Percentiles rank a stretch among this genome's conserved stretches.
Evolutionary conservation across 1,284 basidiomycete species (phyloP).

Genomic region (Trichosporon faecale): DNA sequence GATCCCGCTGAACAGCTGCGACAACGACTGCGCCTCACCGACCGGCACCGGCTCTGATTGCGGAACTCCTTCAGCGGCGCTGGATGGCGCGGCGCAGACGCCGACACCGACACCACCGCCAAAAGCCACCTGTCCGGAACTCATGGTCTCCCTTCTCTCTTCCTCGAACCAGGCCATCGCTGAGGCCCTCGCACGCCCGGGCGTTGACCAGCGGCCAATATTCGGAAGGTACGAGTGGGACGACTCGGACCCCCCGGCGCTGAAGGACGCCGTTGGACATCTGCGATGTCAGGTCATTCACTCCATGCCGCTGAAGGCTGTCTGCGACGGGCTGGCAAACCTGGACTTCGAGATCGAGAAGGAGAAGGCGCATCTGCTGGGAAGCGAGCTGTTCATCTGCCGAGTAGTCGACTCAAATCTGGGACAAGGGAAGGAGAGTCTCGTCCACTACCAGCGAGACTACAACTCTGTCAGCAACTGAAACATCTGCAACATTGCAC

Average conservation of each 20-base stretch:
- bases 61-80: background rate
- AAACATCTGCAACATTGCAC: background rate
- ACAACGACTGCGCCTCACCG: background rate
- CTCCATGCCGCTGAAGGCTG: conserved; percentile 27
- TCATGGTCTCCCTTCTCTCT: conserved; percentile 42
- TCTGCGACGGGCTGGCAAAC: conserved; percentile 14
- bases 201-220: conserved; percentile 32
- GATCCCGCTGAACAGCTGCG: background rate
- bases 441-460: conserved; percentile 40
- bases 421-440: conserved; percentile 25
- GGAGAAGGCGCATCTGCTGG: conserved; percentile 18
- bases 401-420: conserved; percentile 33
- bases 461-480: conserved; percentile 25
- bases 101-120: background rate
- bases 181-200: conserved; percentile 34
- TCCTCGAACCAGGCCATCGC: conserved; percentile 31
- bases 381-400: conserved; percentile 50
- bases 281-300: conserved; percentile 36
- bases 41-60: background rate
- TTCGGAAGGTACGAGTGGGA: conserved; percentile 30
- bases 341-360: conserved; percentile 6
- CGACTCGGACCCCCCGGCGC: conserved; percentile 21
- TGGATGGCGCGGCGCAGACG: background rate
- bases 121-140: background rate
- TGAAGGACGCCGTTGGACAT: conserved; percentile 27